These are phyloP conservation scores for Pseudohyphozyma bogoriensis DNA, from an alignment of 768 basidiomycete species.

Conservation along the genomic window DNA sequence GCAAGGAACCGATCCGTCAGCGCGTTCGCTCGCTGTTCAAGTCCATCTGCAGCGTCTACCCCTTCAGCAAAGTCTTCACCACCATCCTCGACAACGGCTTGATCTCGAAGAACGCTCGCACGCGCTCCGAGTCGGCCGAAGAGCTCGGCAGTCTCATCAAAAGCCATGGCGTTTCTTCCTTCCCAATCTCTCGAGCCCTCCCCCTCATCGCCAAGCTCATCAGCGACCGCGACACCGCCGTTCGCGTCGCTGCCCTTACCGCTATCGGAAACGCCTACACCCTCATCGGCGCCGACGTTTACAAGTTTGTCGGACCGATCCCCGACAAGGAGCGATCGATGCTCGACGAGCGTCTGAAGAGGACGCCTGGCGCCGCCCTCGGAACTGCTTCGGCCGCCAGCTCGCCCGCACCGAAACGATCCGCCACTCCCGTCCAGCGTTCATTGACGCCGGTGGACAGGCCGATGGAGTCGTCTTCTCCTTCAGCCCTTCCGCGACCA, in stretches of 20 bases:
- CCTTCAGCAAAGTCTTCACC: conserved; percentile 84
- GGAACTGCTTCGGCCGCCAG: neutral
- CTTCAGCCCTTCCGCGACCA: neutral
- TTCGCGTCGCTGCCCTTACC: conserved; percentile 75
- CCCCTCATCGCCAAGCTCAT: conserved; percentile 66
- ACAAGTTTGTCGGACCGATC: conserved; percentile 63
- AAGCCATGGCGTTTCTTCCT: conserved; percentile 64
- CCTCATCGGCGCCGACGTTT: conserved; percentile 67
- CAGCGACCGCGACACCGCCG: conserved; percentile 77
- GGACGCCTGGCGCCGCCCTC: conserved; percentile 3
- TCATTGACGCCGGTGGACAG: neutral
- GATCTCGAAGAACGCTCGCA: conserved; percentile 82
- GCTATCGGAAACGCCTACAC: conserved; percentile 74
- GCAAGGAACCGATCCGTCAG: conserved; percentile 65
- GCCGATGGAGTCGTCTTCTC: neutral
- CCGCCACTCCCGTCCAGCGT: neutral
- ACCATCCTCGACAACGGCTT: conserved; percentile 77
- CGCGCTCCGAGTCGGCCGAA: conserved; percentile 74
- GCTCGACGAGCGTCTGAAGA: conserved; percentile 66
- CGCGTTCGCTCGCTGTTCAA: conserved; percentile 79
- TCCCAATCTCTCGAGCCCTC: conserved; percentile 66
- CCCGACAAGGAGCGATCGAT: conserved; percentile 83
- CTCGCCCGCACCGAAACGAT: neutral
- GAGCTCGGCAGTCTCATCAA: conserved; percentile 68
- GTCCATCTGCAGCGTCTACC: conserved; percentile 75